A percentile compares a stretch with the other conserved stretches of the same genome.
Evolutionary conservation across 2,329 filamentous ascomycete genomes (phyloP).

Genomic region (Blastomyces parvus): DNA sequence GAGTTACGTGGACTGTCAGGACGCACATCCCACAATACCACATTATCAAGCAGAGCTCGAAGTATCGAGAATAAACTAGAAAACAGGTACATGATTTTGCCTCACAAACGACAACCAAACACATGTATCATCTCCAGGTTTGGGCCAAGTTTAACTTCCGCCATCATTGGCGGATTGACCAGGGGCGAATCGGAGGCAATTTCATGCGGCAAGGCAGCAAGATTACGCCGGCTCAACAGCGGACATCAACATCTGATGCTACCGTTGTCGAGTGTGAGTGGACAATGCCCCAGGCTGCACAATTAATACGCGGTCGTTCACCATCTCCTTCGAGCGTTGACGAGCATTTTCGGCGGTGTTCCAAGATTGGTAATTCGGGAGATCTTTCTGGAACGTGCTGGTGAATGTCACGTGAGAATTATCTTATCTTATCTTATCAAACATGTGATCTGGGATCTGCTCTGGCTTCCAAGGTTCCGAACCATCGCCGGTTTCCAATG

Average conservation of each 20-base stretch:
- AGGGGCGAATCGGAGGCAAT: background rate
- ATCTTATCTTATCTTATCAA: slow-evolving; percentile 5
- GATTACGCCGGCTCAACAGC: background rate
- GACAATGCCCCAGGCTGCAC: background rate
- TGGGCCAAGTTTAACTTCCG: background rate
- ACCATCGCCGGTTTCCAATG: background rate
- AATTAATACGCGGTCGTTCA: background rate
- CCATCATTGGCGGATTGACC: background rate
- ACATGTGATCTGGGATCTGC: background rate
- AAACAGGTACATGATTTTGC: background rate
- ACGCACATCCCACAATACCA: background rate
- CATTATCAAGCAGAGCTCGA: slow-evolving; percentile 1
- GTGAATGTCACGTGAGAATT: background rate
- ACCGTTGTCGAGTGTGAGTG: background rate
- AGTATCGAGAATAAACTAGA: slow-evolving; percentile 1
- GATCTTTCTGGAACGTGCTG: background rate
- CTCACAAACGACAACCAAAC: background rate
- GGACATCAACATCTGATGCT: background rate
- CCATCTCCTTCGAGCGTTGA: background rate
- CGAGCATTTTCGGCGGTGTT: background rate
- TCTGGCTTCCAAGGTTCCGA: background rate
- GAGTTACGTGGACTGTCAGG: background rate
- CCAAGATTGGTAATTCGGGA: background rate
- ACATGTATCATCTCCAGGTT: background rate
- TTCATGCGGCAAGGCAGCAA: background rate